Evolutionary conservation across 202 grass and related monocot species (phyloP).

Genomic region (Panicum virgatum): DNA sequence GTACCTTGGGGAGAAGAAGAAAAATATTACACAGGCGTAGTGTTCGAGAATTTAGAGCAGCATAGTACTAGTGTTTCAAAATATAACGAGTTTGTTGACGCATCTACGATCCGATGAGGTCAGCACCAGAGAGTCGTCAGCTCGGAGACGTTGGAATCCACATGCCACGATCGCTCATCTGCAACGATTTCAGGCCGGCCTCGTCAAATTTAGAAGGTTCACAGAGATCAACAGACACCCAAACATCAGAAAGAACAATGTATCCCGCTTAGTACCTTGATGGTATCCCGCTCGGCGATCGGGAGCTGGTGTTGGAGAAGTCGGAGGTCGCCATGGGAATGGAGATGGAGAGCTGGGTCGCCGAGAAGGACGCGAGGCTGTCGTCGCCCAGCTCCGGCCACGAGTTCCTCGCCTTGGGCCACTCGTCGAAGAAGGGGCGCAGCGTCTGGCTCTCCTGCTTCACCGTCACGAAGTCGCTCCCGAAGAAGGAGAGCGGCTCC

Average conservation of each 20-base stretch:
- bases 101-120: not conserved
- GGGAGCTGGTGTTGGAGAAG: constrained; percentile 68
- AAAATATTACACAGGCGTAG: constrained; percentile 1
- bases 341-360: constrained; percentile 94
- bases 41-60: constrained; percentile 13
- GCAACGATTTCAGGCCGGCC: not conserved
- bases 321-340: constrained; percentile 72
- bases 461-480: constrained; percentile 16
- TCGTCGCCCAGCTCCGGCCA: constrained; percentile 65
- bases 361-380: constrained; percentile 51
- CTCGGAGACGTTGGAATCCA: not conserved
- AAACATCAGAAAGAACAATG: not conserved
- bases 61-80: constrained; percentile 7
- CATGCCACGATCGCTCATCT: constrained; percentile 42
- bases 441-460: constrained; percentile 76
- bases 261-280: constrained; percentile 19
- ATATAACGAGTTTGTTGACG: not conserved
- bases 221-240: not conserved
- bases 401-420: constrained; percentile 68
- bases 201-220: not conserved
- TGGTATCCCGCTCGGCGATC: constrained; percentile 56
- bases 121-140: constrained; percentile 6
- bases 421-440: constrained; percentile 87
- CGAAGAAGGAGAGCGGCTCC: constrained; percentile 53
- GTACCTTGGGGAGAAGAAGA: not conserved